Percentiles rank a stretch among this genome's conserved stretches.
Conservation (phyloP, 2,329 filamentous ascomycete genomes). For the Stagonosporopsis rhizophila region DNA sequence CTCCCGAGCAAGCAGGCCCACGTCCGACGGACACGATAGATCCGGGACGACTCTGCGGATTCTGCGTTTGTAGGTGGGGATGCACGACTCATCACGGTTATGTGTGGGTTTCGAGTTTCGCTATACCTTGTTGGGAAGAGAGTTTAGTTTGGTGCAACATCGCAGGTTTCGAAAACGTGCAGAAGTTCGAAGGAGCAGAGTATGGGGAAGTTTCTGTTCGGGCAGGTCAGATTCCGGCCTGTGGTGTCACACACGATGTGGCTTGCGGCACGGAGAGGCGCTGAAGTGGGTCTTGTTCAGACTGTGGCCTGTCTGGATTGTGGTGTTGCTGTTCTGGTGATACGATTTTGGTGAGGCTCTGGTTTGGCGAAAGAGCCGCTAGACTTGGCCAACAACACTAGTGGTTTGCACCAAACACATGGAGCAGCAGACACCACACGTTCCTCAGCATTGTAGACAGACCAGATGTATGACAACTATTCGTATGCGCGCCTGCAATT, state of each 20-base stretch:
- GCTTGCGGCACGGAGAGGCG: conserved; percentile 14
- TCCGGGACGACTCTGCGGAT: conserved; percentile 14
- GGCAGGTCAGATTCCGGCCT: conserved; percentile 30
- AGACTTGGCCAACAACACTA: conserved; percentile 7
- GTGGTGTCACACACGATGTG: conserved; percentile 16
- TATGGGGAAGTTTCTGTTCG: conserved; percentile 32
- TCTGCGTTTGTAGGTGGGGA: conserved; percentile 22
- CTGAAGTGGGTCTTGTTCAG: neutral
- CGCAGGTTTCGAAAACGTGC: conserved; percentile 37
- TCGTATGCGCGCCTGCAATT: neutral
- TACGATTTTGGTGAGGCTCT: neutral
- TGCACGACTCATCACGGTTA: conserved; percentile 21
- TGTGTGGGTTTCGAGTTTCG: conserved; percentile 31
- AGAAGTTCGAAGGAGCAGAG: conserved; percentile 14
- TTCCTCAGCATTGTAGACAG: conserved; percentile 2
- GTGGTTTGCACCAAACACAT: conserved; percentile 2
- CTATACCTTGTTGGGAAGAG: conserved; percentile 25
- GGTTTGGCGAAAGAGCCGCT: neutral
- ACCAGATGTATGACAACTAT: neutral
- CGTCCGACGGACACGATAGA: conserved; percentile 5
- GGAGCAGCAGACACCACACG: conserved; percentile 3
- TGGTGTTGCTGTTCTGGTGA: conserved; percentile 3
- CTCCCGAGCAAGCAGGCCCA: conserved; percentile 7
- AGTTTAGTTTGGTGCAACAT: conserved; percentile 40
- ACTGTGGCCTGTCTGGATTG: conserved; percentile 5